phyloP scores from a whole-genome alignment of 495 filamentous ascomycete species.

The Penicillium waksmanii region DNA sequence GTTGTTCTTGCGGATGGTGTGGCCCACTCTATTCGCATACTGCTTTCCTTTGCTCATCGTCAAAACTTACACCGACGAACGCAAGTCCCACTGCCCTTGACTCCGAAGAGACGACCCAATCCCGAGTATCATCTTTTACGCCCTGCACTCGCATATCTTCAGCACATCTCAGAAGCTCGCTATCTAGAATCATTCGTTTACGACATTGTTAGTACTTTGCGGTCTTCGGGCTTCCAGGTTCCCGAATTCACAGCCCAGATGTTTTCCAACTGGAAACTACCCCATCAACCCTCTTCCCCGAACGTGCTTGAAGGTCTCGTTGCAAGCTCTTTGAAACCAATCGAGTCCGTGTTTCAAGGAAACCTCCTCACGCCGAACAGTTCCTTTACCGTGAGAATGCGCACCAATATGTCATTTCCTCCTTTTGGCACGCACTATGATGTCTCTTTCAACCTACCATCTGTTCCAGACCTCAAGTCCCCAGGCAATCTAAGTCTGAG shows the following conservation, averaged over 20 bases:
- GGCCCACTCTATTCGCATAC: conserved; percentile 63
- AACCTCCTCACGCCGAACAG: conserved; percentile 37
- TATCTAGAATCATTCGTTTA: conserved; percentile 43
- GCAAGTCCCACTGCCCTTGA: conserved; percentile 62
- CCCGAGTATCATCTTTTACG: conserved; percentile 65
- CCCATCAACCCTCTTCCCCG: conserved; percentile 1
- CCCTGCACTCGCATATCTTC: conserved; percentile 64
- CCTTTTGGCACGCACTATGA: conserved; percentile 52
- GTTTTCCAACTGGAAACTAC: conserved; percentile 33
- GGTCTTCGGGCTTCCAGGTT: conserved; percentile 41
- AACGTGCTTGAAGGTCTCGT: conserved; percentile 45
- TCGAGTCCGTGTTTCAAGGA: conserved; percentile 48
- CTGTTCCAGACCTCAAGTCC: conserved; percentile 39
- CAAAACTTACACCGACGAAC: conserved; percentile 66
- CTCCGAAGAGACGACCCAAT: conserved; percentile 47
- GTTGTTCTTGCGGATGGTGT: conserved; percentile 57
- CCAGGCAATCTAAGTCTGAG: conserved; percentile 40
- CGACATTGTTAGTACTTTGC: conserved; percentile 40
- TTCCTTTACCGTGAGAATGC: conserved; percentile 48
- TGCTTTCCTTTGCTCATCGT: conserved; percentile 73
- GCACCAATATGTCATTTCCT: conserved; percentile 47
- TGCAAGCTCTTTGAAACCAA: conserved; percentile 41
- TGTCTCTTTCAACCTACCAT: conserved; percentile 43
- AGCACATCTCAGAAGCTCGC: conserved; percentile 56
- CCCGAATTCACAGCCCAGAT: conserved; percentile 35